Percentiles rank a stretch among this genome's conserved stretches.
Evolutionary conservation across 176 grass and related monocot genomes (phyloP).

Genomic region (Zoysia pacifica): DNA sequence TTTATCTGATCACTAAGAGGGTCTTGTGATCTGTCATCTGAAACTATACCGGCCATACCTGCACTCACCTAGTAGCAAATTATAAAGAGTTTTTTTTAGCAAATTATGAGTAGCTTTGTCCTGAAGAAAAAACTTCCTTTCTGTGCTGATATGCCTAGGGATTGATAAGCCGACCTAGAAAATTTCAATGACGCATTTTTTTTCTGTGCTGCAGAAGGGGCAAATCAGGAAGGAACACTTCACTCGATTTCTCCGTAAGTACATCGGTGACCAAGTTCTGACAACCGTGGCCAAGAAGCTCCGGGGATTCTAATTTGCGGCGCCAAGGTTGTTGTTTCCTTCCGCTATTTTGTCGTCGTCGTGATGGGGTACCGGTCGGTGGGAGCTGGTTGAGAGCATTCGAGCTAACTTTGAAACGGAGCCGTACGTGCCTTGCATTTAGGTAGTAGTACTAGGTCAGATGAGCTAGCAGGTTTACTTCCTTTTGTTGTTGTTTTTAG

Average conservation of each 20-base stretch:
- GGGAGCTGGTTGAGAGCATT: slow-evolving; percentile 13
- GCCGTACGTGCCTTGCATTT: slow-evolving; percentile 15
- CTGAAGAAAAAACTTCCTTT: background rate
- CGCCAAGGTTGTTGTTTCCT: background rate
- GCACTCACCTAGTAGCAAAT: background rate
- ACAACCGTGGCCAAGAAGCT: slow-evolving; percentile 60
- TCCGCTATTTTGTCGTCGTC: slow-evolving; percentile 5
- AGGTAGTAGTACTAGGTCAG: background rate
- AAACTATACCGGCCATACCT: background rate
- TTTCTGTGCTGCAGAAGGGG: slow-evolving; percentile 60
- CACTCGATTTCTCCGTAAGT: slow-evolving; percentile 56
- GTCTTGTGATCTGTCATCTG: background rate
- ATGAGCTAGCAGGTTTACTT: slow-evolving; percentile 23
- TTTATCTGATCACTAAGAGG: no score
- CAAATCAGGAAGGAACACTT: slow-evolving; percentile 70
- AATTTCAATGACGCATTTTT: background rate
- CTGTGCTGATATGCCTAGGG: background rate
- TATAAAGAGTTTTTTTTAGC: no score
- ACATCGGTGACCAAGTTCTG: slow-evolving; percentile 64
- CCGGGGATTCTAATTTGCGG: slow-evolving; percentile 50
- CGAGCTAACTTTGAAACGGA: slow-evolving; percentile 22
- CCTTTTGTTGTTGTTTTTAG: slow-evolving; percentile 23
- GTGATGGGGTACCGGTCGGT: slow-evolving; percentile 20
- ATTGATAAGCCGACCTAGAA: background rate
- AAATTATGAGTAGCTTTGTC: background rate